Conservation (phyloP, 306 rosid genomes). For the Calophaca sinica region DNA sequence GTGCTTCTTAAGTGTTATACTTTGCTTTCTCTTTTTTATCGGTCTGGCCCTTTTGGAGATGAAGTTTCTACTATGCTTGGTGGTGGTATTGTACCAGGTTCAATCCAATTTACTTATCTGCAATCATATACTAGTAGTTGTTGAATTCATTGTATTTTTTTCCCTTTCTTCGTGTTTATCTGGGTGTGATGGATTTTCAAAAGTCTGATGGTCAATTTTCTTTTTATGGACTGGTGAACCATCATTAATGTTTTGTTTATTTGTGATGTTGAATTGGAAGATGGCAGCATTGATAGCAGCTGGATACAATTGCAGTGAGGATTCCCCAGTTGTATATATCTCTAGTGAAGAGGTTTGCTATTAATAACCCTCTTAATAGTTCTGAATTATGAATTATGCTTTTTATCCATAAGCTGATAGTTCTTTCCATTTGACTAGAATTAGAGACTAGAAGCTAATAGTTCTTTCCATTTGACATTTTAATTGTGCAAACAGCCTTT, state of each 20-base stretch:
- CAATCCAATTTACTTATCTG: conserved; percentile 29
- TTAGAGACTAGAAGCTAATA: too few species aligned
- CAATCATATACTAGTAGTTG: not conserved
- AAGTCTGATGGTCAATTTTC: conserved; percentile 32
- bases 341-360: conserved; percentile 96
- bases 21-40: conserved; percentile 44
- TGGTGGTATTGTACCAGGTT: conserved; percentile 98
- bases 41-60: conserved; percentile 75
- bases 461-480: too few species aligned
- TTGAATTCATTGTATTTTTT: conserved; percentile 6
- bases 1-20: conserved; percentile 23
- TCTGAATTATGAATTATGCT: too few species aligned
- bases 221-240: not conserved
- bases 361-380: conserved; percentile 31
- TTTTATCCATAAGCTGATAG: too few species aligned
- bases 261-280: conserved; percentile 55
- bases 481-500: too few species aligned
- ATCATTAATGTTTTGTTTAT: conserved; percentile 31
- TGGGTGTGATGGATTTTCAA: conserved; percentile 26
- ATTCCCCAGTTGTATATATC: conserved; percentile 74
- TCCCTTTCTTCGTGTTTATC: too few species aligned
- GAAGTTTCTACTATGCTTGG: conserved; percentile 89
- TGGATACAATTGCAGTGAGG: conserved; percentile 51
- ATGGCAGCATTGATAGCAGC: conserved; percentile 79
- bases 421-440: too few species aligned